Conservation (phyloP, 371 early-diverging fungal genomes). For the Mucor mucedo region DNA sequence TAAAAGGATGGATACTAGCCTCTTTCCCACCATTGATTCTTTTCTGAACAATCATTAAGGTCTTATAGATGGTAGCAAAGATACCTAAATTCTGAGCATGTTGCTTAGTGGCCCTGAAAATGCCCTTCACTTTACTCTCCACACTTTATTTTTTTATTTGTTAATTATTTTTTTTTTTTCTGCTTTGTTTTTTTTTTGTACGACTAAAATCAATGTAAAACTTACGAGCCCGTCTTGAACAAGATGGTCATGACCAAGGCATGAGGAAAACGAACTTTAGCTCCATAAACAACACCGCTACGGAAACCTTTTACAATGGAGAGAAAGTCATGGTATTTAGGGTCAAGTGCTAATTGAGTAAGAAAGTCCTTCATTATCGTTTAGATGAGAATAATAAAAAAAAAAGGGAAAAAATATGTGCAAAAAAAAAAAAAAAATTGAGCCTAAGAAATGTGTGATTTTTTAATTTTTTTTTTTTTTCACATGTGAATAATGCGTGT, state of each 20-base stretch:
- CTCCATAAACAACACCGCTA: slow-evolving; percentile 96
- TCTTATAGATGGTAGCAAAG: slow-evolving; percentile 94
- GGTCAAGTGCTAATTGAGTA: slow-evolving; percentile 65
- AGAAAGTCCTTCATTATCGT: slow-evolving; percentile 46
- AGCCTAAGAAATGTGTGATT: neutral
- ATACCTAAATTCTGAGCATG: slow-evolving; percentile 90
- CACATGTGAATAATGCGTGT: no score
- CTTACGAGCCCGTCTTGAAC: slow-evolving; percentile 89
- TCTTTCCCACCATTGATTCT: slow-evolving; percentile 76
- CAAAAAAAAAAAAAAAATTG: neutral
- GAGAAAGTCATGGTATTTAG: slow-evolving; percentile 80
- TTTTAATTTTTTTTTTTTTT: no score
- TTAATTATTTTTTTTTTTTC: no score
- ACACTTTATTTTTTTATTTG: slow-evolving; percentile 42
- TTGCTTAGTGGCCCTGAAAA: slow-evolving; percentile 87
- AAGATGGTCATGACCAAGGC: slow-evolving; percentile 97
- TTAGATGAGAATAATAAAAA: neutral
- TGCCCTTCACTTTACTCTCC: slow-evolving; percentile 72
- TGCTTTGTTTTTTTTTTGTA: slow-evolving; percentile 1
- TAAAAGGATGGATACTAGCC: slow-evolving; percentile 78
- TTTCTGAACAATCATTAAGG: slow-evolving; percentile 77
- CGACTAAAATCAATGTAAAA: slow-evolving; percentile 1
- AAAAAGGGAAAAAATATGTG: neutral
- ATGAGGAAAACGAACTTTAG: slow-evolving; percentile 96
- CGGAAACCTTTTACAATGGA: slow-evolving; percentile 93